Conservation (phyloP, 306 rosid species). For the Lathyrus sativus region DNA sequence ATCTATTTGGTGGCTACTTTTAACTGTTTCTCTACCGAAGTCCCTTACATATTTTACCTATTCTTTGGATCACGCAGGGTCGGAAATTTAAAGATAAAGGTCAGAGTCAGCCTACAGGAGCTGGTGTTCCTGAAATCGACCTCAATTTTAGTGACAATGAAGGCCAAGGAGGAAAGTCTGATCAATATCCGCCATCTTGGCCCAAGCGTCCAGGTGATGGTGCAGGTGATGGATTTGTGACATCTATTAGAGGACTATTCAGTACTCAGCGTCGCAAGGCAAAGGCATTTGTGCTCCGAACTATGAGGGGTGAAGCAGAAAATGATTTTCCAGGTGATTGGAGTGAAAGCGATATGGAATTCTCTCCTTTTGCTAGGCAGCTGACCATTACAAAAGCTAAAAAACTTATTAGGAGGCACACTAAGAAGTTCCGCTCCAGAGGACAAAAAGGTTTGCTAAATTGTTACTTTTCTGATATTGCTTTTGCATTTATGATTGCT, state of each 20-base stretch:
- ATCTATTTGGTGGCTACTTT: slow-evolving; percentile 6
- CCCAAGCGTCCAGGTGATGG: slow-evolving; percentile 91
- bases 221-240: slow-evolving; percentile 99
- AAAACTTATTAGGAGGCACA: slow-evolving; percentile 90
- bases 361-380: slow-evolving; percentile 91
- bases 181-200: slow-evolving; percentile 75
- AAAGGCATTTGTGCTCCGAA: slow-evolving; percentile 87
- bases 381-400: slow-evolving; percentile 90
- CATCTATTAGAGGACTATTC: slow-evolving; percentile 89
- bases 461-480: slow-evolving; percentile 17
- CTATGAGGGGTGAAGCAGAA: slow-evolving; percentile 96
- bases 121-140: slow-evolving; percentile 79
- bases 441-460: slow-evolving; percentile 77
- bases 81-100: slow-evolving; percentile 90
- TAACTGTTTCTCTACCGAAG: slow-evolving; percentile 15
- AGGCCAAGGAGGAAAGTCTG: slow-evolving; percentile 71
- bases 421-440: slow-evolving; percentile 83
- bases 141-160: slow-evolving; percentile 90
- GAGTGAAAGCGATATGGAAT: slow-evolving; percentile 90
- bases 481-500: slow-evolving; percentile 20
- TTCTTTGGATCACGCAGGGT: slow-evolving; percentile 59
- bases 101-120: slow-evolving; percentile 62
- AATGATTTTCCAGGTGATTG: slow-evolving; percentile 92
- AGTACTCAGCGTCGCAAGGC: slow-evolving; percentile 93
- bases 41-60: slow-evolving; percentile 15